Evolutionary conservation across 2,329 filamentous ascomycete species (phyloP), one percentile per base, ranked within the genome.

Genomic region (Xylariaceae sp.): DNA sequence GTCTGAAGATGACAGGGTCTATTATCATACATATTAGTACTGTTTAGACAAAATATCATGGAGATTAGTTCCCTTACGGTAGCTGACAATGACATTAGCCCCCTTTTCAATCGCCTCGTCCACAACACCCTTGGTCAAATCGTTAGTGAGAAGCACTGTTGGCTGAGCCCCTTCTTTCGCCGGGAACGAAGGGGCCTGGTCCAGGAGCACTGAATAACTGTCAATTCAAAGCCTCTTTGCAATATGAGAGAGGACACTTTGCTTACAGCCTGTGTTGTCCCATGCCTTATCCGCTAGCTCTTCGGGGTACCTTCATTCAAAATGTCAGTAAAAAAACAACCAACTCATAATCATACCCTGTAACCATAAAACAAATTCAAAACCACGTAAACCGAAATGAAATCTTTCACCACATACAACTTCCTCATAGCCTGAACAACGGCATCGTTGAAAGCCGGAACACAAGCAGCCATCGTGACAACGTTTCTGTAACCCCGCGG

Each of bases 1-100:
- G 89, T 53, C 89, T 86, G 80, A 99, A 99, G 72, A 99, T 97
- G 72, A 97, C 94, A 18, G 94, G 94, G 75, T 99, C 90, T 95
- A 67, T 62, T 62, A 7, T 35, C 45, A 18, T 60, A 57, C 50
- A 52, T 35, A 18, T 64, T 41, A 62, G 58, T 56, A 23, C 39
- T 35, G 11, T 5, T 11, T 44, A 10, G 17, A 9, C 41, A 23
- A 47, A 30, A 48, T 15, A 23, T 45, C 7, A 11, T 15, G 47
- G 7, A 4, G 11, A 30, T 5, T 50, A 2, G 17, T 30, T 30
- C 23, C 11, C 53, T 37, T 76, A 95, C 91, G 94, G 74, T 99
- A 99, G 69, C 91, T 88, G 58, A 99, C 82, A 56, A 99, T 85
- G 61, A 96, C 84, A 6, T 88, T 90, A 62, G 86, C 89, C 45